Base-by-base conservation (phyloP, 1,284 basidiomycete genomes). In the Coniferiporia sulphurascens region DNA sequence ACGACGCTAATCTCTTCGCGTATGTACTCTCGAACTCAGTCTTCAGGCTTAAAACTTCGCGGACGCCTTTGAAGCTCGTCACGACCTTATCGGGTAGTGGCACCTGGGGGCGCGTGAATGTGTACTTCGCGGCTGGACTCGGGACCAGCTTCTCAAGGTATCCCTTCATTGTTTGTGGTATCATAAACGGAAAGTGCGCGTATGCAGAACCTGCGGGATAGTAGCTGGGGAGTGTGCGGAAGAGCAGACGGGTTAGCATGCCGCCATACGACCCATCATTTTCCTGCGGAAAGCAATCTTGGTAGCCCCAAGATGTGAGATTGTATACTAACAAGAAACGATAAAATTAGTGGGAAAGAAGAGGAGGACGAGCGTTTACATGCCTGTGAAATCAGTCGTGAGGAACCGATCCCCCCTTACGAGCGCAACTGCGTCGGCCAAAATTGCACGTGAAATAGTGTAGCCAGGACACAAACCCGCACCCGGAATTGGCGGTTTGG, bases 381-480 rank as follows among this genome's bases (percentile, higher is more conserved):
- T 63, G 74, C 74, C 74, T 1, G 87, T 93, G 65, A 84, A 86
- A 62, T 93, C 90, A 22, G 80, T 76, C 0, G 91, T 93, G 65
- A 91, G 73, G 73, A 89, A 93, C n/a, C 87, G 80, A 68, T 93
- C 90, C 8, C 91, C 72, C 52, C 69, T 63, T 9, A 66, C 70
- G n/a, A 72, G 68, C 19, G 76, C 88, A 41, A 93, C 86, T 5
- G 93, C 93, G 68, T 95, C 92, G 12, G 87, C 80, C 15, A 95
- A 76, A 64, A 95, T 95, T 19, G 89, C 87, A 38, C 93, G 80
- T 6, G 89, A 91, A 66, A 93, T 89, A 7, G 92, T 93, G 74
- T 86, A 93, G 21, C 91, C 91, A n/a, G 91, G 89, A 70, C 89
- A 91, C 3, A 92, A 70, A 10, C 93, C 93, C 7, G 89, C 87